These are phyloP conservation scores for Diaporthe caulivora DNA, from an alignment of 2,329 filamentous ascomycete species.

Conservation along the genomic window DNA sequence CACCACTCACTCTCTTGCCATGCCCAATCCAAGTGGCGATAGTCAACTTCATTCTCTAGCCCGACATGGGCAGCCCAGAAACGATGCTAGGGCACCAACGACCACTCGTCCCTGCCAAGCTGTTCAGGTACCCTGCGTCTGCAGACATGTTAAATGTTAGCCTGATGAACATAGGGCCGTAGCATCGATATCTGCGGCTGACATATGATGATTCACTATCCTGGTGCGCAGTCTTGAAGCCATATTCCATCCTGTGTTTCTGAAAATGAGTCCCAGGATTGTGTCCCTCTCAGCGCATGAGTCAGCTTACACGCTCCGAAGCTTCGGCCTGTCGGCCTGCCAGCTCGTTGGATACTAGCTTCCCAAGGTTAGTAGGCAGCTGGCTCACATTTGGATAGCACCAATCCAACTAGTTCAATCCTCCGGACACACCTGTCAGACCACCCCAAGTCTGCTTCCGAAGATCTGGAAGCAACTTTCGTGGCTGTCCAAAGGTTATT, in stretches of 20 bases:
- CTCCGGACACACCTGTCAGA: neutral
- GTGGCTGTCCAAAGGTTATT: neutral
- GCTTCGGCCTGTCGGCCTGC: neutral
- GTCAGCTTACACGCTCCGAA: conserved; percentile 15
- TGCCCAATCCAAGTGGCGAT: neutral
- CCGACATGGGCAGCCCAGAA: neutral
- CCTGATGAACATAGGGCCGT: neutral
- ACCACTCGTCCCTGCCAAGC: neutral
- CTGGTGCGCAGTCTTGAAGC: conserved; percentile 3
- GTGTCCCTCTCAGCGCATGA: neutral
- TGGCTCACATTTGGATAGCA: neutral
- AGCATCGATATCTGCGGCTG: conserved; percentile 17
- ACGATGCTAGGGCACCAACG: too few relatives aligned
- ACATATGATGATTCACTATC: conserved; percentile 9
- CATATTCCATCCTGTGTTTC: neutral
- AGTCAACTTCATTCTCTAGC: neutral
- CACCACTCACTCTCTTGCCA: conserved; percentile 12
- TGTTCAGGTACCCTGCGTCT: neutral
- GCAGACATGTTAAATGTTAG: neutral
- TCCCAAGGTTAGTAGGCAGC: conserved; percentile 13
- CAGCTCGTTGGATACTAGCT: conserved; percentile 10
- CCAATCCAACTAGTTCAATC: neutral
- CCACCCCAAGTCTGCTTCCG: neutral
- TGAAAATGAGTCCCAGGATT: conserved; percentile 1
- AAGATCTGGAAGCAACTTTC: conserved; percentile 21